phyloP scores from a whole-genome alignment of 2,329 filamentous ascomycete species.

The Chrysosporium queenslandicum region DNA sequence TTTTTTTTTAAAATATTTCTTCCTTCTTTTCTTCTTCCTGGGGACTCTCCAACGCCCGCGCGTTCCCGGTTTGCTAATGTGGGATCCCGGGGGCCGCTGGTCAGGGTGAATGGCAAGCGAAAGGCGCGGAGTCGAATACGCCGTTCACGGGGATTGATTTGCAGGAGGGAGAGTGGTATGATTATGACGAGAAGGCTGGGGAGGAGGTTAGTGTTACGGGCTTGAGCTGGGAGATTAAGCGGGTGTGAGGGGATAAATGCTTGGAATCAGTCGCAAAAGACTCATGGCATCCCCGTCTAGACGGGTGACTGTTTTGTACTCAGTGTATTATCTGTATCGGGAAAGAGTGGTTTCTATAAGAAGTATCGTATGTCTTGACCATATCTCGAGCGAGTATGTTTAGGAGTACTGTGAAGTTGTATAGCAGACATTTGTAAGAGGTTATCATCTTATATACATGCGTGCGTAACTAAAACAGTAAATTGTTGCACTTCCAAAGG shows the following conservation, averaged over 20 bases:
- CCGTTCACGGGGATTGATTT: constrained; percentile 77
- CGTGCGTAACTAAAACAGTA: not conserved
- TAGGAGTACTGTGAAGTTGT: no score
- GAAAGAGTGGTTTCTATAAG: no score
- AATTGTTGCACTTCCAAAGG: not conserved
- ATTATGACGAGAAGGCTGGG: constrained; percentile 88
- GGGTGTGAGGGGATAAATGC: no score
- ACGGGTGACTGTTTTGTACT: no score
- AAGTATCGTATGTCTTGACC: no score
- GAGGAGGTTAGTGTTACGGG: constrained; percentile 92
- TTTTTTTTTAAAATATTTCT: no score
- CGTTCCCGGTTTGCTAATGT: not conserved
- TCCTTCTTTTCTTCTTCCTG: not conserved
- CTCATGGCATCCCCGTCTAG: no score
- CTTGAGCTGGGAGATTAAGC: constrained; percentile 72
- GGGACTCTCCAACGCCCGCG: not conserved
- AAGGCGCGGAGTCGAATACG: constrained; percentile 67
- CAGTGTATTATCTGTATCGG: no score
- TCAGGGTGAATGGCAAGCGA: constrained; percentile 82
- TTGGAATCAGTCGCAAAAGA: no score
- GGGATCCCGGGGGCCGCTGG: not conserved
- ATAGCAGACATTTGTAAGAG: no score
- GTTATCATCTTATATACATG: not conserved
- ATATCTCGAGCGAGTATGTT: no score
- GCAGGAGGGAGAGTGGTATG: constrained; percentile 88